Base-by-base conservation (phyloP, 2,329 filamentous ascomycete genomes). In the Ophiostoma australiae region DNA sequence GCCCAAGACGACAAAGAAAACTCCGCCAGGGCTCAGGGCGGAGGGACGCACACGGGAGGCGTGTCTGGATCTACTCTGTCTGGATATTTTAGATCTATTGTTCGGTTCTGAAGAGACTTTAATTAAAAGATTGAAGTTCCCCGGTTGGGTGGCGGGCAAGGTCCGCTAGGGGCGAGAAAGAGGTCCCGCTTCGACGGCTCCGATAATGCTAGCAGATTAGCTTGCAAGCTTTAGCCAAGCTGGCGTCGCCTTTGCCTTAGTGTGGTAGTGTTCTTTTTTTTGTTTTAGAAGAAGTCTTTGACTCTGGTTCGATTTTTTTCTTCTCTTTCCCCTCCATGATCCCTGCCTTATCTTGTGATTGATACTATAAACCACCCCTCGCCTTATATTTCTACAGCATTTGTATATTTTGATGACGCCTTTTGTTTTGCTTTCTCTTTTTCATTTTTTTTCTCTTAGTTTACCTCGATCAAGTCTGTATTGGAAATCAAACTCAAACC, bases 151-250 rank as follows among this genome's bases (percentile, higher is more conserved):
- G 58, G 58, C 58, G 58, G 23, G 52, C 52, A 58, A 58, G 23
- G 48, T 52, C 48, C 48, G 48, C 48, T 52, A 52, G 48, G 48
- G 48, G 52, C 52, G 23, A 58, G 23, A n/a, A 48, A 48, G 23
- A 13, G 52, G 52, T 58, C 52, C 52, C 52, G 52, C 52, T 58
- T 58, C 52, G 52, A 58, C 52, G 23, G 23, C 52, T 58, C 52
- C 52, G 58, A 63, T 13, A 33, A n/a, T 48, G 17, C 44, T 48
- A 48, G 20, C 44, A 63, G 58, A n/a, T 27, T 20, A 31, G 58
- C 58, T 65, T 65, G 33, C 35, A 66, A 66, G n/a, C 33, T 41
- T 41, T 37, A 39, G 33, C 63, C 33, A 66, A n/a, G n/a, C 63
- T 58, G 20, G 17, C 7, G 44, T 48, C 44, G 44, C 44, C 44